Percentiles rank a stretch among this genome's conserved stretches.
phyloP scores from a whole-genome alignment of 176 grass and related monocot species.

The Urochloa ruziziensis region DNA sequence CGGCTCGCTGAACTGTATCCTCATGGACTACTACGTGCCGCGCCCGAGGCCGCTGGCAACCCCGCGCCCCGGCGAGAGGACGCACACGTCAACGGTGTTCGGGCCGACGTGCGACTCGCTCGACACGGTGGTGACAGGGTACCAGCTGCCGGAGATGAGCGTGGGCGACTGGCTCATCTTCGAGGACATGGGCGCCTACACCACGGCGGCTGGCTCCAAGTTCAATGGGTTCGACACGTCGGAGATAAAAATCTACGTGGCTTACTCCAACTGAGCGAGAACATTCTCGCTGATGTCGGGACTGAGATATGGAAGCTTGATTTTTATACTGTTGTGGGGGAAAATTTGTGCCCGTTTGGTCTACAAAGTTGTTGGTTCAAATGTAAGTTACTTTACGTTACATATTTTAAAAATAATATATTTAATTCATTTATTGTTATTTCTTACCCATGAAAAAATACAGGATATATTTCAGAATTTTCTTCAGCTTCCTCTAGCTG shows the following conservation, averaged over 20 bases:
- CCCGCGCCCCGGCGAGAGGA: neutral
- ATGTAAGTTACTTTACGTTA: no score
- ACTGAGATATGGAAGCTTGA: neutral
- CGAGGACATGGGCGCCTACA: slow-evolving; percentile 51
- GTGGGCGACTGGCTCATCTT: slow-evolving; percentile 46
- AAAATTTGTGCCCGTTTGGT: no score
- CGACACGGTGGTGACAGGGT: slow-evolving; percentile 36
- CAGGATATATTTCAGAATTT: no score
- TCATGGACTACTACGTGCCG: slow-evolving; percentile 36
- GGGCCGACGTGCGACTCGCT: slow-evolving; percentile 41
- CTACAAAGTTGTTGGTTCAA: neutral
- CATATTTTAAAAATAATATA: no score
- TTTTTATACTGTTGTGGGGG: neutral
- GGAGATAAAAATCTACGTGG: slow-evolving; percentile 35
- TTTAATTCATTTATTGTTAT: no score
- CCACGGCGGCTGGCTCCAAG: slow-evolving; percentile 20
- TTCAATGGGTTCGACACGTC: slow-evolving; percentile 34
- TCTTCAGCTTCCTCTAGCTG: no score
- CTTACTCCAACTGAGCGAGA: slow-evolving; percentile 13
- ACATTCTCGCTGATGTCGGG: neutral
- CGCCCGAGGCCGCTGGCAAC: slow-evolving; percentile 11
- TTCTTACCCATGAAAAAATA: no score
- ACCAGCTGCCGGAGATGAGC: slow-evolving; percentile 45
- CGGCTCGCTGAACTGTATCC: slow-evolving; percentile 41
- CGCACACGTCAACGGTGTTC: slow-evolving; percentile 40